Base-by-base conservation (phyloP, 176 grass and related monocot genomes). In the Elaeis guineensis region DNA sequence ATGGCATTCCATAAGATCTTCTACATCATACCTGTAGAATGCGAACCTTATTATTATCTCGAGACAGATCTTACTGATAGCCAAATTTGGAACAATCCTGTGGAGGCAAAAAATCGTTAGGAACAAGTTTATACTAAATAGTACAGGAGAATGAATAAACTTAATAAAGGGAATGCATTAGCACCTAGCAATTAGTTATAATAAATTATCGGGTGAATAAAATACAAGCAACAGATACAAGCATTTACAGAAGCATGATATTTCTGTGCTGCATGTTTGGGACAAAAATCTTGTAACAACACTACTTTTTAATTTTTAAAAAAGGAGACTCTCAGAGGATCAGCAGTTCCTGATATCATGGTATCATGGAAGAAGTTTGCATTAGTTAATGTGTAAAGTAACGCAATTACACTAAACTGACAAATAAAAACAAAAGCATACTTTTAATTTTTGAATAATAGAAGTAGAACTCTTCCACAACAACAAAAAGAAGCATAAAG, bases 41-140 rank as follows among this genome's bases (percentile, higher is more conserved):
- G 76, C 84, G 92, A 71, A 97, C 92, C 74, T 83, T 97, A 81
- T 91, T 97, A 75, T 97, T 97, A 57, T 97, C 84, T n/a, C 87
- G 81, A 67, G 79, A 80, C 57, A 97, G 30, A 97, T 81, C 72
- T 86, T 85, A 76, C 92, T 89, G 54, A 91, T 97, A 58, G 87
- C 92, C 81, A 97, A 86, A 57, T 97, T 91, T 26, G 92, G 92
- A 62, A 97, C 84, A n/a, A 97, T 83, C 79, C 92, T 97, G 72
- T 54, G 35, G 35, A 51, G 77, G 51, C 54, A 68, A 69, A 66
- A 44, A 25, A 7, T 39, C 15, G 19, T 55, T 39, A 39, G 53
- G 28, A 16, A 26, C 3, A 16, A 23, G n/a, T n/a, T 39, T 30
- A 35, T 14, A 57, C 4, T 14, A 48, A 68, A 56, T 3, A 19